phyloP scores from a whole-genome alignment of 2,329 filamentous ascomycete species.

The Periconia sp. region DNA sequence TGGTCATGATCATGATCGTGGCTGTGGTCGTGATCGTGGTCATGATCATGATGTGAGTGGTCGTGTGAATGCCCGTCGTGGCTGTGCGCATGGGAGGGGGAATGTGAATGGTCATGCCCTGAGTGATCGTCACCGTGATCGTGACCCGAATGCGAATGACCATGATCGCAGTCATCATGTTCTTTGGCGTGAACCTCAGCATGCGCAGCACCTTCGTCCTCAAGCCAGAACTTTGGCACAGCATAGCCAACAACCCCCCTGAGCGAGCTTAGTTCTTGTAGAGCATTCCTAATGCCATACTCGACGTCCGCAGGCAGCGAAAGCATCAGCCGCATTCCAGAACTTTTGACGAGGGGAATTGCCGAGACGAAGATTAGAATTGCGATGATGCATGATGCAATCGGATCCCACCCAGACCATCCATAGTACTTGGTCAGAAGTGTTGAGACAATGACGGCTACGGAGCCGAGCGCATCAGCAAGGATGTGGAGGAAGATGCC shows the following conservation, averaged over 20 bases:
- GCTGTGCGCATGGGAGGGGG: constrained; percentile 15
- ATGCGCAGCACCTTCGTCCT: constrained; percentile 63
- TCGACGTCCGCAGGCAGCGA: constrained; percentile 85
- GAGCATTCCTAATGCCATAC: constrained; percentile 83
- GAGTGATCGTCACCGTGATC: constrained; percentile 45
- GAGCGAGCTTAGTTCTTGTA: constrained; percentile 82
- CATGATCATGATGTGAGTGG: constrained; percentile 47
- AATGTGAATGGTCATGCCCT: constrained; percentile 35
- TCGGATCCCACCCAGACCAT: constrained; percentile 93
- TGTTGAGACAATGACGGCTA: constrained; percentile 92
- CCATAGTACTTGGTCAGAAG: constrained; percentile 83
- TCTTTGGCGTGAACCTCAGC: constrained; percentile 51
- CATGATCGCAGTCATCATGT: constrained; percentile 36
- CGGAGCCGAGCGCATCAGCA: constrained; percentile 91
- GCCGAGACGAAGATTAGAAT: constrained; percentile 92
- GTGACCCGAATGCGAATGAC: constrained; percentile 31
- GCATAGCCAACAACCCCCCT: constrained; percentile 85
- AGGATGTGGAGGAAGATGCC: constrained; percentile 96
- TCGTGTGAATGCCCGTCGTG: constrained; percentile 38
- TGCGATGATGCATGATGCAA: constrained; percentile 93
- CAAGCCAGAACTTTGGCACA: constrained; percentile 90
- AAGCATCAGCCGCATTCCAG: constrained; percentile 81
- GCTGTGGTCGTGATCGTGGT: constrained; percentile 13
- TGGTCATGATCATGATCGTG: constrained; percentile 44
- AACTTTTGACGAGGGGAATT: constrained; percentile 83